These are phyloP conservation scores for Cladosporium colombiae DNA, from an alignment of 2,329 filamentous ascomycete genomes.

Conservation along the genomic window DNA sequence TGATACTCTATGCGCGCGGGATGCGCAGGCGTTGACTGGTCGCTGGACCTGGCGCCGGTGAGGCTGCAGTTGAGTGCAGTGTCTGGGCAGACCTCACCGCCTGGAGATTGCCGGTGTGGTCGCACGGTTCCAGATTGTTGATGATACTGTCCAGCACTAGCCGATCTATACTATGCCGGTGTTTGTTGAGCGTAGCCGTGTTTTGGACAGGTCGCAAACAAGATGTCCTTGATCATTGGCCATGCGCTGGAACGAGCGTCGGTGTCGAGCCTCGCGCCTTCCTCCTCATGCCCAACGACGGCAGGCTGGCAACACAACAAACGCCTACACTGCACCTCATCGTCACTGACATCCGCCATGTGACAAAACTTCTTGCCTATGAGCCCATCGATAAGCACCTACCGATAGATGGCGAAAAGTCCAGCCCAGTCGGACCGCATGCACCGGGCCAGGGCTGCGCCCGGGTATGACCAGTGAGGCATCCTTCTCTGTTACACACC, in stretches of 20 bases:
- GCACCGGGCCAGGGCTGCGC: background rate
- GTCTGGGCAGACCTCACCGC: conserved; percentile 12
- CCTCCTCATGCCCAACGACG: background rate
- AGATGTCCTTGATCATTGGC: background rate
- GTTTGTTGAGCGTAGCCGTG: background rate
- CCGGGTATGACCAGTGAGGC: background rate
- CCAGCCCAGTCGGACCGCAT: background rate
- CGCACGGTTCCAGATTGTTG: conserved; percentile 1
- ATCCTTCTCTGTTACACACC: background rate
- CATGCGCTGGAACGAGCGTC: background rate
- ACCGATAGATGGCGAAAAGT: background rate
- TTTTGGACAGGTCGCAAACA: conserved; percentile 2
- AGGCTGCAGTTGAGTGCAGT: conserved; percentile 5
- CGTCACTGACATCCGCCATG: background rate
- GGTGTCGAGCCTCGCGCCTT: conserved; percentile 9
- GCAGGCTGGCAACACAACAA: background rate
- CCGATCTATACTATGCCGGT: background rate
- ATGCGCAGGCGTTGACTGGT: background rate
- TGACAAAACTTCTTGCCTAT: background rate
- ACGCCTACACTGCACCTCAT: background rate
- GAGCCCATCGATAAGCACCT: background rate
- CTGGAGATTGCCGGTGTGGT: conserved; percentile 7
- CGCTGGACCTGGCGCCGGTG: conserved; percentile 2
- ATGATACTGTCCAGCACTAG: background rate
- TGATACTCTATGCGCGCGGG: background rate